These are phyloP conservation scores for Lentinula sp. DNA, from an alignment of 768 basidiomycete genomes.

Conservation along the genomic window DNA sequence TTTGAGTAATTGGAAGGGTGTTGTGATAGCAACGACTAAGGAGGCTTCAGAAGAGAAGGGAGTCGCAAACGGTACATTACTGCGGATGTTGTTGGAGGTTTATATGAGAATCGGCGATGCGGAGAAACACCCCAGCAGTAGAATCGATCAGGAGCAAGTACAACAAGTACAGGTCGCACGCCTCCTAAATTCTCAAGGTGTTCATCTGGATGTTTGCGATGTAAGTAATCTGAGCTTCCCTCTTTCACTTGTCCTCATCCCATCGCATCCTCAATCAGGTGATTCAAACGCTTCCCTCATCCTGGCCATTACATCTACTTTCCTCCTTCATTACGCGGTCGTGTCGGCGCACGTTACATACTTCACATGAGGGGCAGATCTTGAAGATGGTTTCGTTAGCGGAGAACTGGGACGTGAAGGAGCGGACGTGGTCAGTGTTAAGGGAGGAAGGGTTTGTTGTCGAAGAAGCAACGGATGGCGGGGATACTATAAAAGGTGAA, in stretches of 20 bases:
- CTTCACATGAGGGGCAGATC: constrained; percentile 63
- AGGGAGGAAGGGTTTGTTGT: constrained; percentile 62
- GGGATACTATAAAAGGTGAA: constrained; percentile 24
- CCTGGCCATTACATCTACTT: constrained; percentile 71
- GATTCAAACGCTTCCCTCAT: constrained; percentile 58
- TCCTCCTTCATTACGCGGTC: constrained; percentile 78
- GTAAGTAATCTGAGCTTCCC: constrained; percentile 35
- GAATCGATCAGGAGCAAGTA: constrained; percentile 43
- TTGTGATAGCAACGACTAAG: constrained; percentile 13
- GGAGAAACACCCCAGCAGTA: constrained; percentile 37
- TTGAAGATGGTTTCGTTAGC: constrained; percentile 73
- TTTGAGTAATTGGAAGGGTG: constrained; percentile 30
- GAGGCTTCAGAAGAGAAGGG: constrained; percentile 33
- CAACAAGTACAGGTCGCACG: constrained; percentile 14
- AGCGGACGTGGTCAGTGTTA: constrained; percentile 49
- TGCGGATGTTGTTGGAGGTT: constrained; percentile 71
- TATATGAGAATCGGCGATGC: constrained; percentile 63
- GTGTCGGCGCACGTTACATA: constrained; percentile 69
- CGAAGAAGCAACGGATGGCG: constrained; percentile 51
- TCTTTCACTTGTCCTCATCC: constrained; percentile 3
- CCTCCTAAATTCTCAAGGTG: constrained; percentile 74
- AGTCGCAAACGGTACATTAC: constrained; percentile 46
- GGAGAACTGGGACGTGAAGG: constrained; percentile 72
- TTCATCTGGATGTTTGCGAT: constrained; percentile 71
- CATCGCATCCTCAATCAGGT: constrained; percentile 33